Evolutionary conservation across 176 grass and related monocot genomes (phyloP).

Genomic region (Cymbopogon citratus): DNA sequence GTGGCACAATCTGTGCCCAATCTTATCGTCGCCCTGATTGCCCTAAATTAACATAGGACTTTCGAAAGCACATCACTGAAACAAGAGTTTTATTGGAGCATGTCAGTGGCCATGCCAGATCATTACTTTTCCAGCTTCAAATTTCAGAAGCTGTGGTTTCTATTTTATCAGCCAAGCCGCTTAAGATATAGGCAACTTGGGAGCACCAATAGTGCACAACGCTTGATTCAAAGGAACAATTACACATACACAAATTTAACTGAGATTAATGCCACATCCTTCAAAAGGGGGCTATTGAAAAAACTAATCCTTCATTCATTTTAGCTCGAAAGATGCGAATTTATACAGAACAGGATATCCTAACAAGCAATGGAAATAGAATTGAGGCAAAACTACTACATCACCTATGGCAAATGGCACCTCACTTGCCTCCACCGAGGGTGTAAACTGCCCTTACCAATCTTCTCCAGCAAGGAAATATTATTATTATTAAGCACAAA

Average conservation of each 20-base stretch:
- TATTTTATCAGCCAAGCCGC: background rate
- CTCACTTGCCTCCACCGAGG: conserved; percentile 10
- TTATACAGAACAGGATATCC: conserved; percentile 25
- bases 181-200: background rate
- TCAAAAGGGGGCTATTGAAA: background rate
- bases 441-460: conserved; percentile 17
- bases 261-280: background rate
- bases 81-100: background rate
- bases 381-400: conserved; percentile 4
- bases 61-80: background rate
- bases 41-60: background rate
- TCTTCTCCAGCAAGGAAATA: background rate
- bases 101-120: background rate
- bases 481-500: conserved; percentile 31
- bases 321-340: background rate
- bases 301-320: background rate
- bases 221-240: background rate
- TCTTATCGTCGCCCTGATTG: background rate
- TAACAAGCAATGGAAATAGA: conserved; percentile 8
- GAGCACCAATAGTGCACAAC: background rate
- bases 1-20: too few species aligned
- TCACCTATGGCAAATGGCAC: conserved; percentile 15
- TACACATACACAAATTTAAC: background rate
- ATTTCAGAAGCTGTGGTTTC: background rate
- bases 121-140: background rate